Evolutionary conservation across 176 grass and related monocot genomes (phyloP), one percentile per base, ranked within the genome.

Genomic region (Paspalum notatum): DNA sequence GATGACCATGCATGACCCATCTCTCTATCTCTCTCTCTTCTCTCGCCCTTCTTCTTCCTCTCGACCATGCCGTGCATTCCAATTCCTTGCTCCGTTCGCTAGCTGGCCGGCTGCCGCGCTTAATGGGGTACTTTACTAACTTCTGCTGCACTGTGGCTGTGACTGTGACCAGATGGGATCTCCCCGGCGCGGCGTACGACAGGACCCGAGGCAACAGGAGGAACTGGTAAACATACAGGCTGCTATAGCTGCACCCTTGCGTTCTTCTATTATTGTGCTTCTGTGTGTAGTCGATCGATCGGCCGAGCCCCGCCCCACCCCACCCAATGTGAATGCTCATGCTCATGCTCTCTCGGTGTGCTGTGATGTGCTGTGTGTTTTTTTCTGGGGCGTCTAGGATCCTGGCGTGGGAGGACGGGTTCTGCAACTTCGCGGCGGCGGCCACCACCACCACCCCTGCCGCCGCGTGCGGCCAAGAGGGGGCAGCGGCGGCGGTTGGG

Each of bases 371-470:
- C 44, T 46, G 62, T 22, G 3, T 45, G 20, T 80, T 84, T 47
- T 16, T 13, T 12, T 63, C 4, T 9, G 3, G 46, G 32, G 32
- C 32, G 32, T 32, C n/a, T 79, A 99, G 93, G 96, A 99, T 99
- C 72, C 67, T 99, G 80, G 86, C 90, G 18, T 99, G 96, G 96
- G 96, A 99, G 81, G 96, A 99, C 71, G 96, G 96, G 1, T 99
- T 95, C 81, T 99, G 96, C 88, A 99, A 95, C 89, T 99, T 99
- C 58, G 90, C 90, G 12, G 92, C 96, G 71, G 92, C 90, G 5
- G 87, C 90, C 65, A 80, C 81, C 38, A 60, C 87, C 39, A 61
- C 87, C 38, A 63, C 86, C 66, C 70, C 95, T 8, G 46, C 85
- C 5, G 70, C 86, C 5, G 70, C 86, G 38, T 87, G 84, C 67